These are phyloP conservation scores for Carallia pectinifolia DNA, from an alignment of 345 rosid genomes.

Conservation along the genomic window DNA sequence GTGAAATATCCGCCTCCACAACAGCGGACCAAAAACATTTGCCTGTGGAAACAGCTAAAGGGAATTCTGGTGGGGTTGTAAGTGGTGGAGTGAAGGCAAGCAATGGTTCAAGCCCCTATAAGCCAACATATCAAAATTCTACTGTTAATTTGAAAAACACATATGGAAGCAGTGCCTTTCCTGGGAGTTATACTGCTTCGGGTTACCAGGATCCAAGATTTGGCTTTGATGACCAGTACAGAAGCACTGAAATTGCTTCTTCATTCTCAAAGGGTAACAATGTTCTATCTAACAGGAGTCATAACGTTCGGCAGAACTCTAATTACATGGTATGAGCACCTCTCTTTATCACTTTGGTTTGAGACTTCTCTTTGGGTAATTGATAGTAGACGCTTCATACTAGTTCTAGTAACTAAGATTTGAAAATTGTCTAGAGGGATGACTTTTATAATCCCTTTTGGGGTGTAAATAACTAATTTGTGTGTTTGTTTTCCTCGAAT, in stretches of 20 bases:
- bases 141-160: slow-evolving; percentile 45
- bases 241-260: slow-evolving; percentile 44
- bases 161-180: slow-evolving; percentile 53
- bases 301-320: slow-evolving; percentile 54
- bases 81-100: slow-evolving; percentile 51
- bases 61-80: slow-evolving; percentile 40
- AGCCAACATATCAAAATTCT: slow-evolving; percentile 49
- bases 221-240: slow-evolving; percentile 57
- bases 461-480: too few relatives aligned
- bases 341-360: not conserved
- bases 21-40: slow-evolving; percentile 59
- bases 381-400: not conserved
- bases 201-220: slow-evolving; percentile 69
- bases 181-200: slow-evolving; percentile 45
- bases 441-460: too few relatives aligned
- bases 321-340: slow-evolving; percentile 45
- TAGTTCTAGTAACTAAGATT: not conserved
- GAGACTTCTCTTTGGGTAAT: not conserved
- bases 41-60: slow-evolving; percentile 53
- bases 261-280: slow-evolving; percentile 50
- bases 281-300: slow-evolving; percentile 59
- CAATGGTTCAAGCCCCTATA: slow-evolving; percentile 52
- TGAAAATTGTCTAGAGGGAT: too few relatives aligned
- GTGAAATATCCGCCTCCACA: slow-evolving; percentile 49
- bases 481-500: not conserved